phyloP scores from a whole-genome alignment of 2,329 filamentous ascomycete species.

The Harringtonia lauricola region DNA sequence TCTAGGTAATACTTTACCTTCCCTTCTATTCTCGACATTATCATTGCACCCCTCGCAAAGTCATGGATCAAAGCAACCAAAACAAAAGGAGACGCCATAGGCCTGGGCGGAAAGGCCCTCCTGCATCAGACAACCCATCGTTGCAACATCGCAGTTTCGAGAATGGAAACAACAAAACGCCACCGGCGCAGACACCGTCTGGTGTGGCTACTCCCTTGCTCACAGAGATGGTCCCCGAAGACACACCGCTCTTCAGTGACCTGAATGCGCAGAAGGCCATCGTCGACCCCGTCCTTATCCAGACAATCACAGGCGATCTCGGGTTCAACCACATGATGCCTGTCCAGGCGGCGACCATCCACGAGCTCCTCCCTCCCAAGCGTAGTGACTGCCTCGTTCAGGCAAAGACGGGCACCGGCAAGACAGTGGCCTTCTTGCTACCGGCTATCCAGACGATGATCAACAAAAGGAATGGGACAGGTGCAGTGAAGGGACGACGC shows the following conservation, averaged over 20 bases:
- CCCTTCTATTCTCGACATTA: no score
- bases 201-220: conserved; percentile 21
- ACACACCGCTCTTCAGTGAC: conserved; percentile 35
- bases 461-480: conserved; percentile 15
- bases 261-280: conserved; percentile 25
- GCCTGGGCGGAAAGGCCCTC: no score
- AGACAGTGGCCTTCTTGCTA: conserved; percentile 73
- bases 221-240: conserved; percentile 26
- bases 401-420: conserved; percentile 79
- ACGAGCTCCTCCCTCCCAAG: conserved; percentile 32
- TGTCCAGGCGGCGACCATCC: conserved; percentile 41
- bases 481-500: conserved; percentile 12
- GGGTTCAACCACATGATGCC: conserved; percentile 42
- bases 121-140: no score
- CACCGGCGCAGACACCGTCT: no score
- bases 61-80: no score
- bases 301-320: conserved; percentile 36
- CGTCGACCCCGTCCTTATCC: conserved; percentile 33
- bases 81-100: no score
- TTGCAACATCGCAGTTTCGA: no score
- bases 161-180: no score
- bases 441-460: conserved; percentile 75
- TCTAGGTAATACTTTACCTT: no score
- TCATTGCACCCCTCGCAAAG: no score
- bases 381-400: conserved; percentile 55